Percentiles rank a stretch among this genome's conserved stretches.
phyloP scores from a whole-genome alignment of 176 grass and related monocot genomes.

The Thinopyrum elongatum region DNA sequence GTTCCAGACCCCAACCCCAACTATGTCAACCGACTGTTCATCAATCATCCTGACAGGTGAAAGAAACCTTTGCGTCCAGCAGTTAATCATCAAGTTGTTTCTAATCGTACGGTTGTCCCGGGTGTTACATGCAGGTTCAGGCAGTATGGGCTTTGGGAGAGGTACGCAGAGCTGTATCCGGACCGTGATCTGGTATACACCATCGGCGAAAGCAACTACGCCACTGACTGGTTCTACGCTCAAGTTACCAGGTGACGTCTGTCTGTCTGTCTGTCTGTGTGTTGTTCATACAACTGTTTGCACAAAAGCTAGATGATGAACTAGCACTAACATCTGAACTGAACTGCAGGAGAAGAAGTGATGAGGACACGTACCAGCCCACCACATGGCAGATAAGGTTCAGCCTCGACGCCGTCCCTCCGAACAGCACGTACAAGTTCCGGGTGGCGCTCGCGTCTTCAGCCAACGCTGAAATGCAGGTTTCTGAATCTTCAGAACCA shows the following conservation, averaged over 20 bases:
- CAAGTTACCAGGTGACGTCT: conserved; percentile 77
- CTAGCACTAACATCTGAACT: not conserved
- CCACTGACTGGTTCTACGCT: conserved; percentile 85
- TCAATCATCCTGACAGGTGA: conserved; percentile 79
- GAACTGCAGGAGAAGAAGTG: conserved; percentile 54
- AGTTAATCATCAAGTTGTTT: not conserved
- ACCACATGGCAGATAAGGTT: conserved; percentile 96
- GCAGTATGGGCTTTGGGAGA: conserved; percentile 96
- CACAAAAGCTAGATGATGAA: too few species aligned
- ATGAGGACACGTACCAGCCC: conserved; percentile 53
- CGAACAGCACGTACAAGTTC: conserved; percentile 64
- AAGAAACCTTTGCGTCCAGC: not conserved
- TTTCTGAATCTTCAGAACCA: conserved; percentile 20
- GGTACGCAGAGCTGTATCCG: conserved; percentile 73
- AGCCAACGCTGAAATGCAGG: conserved; percentile 63
- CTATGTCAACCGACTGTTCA: conserved; percentile 64
- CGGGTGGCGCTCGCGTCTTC: conserved; percentile 84
- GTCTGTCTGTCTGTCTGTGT: too few species aligned
- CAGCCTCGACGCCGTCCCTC: conserved; percentile 45
- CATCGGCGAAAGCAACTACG: conserved; percentile 65
- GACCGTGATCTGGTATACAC: conserved; percentile 65
- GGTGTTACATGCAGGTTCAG: conserved; percentile 48
- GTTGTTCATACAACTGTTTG: not conserved
- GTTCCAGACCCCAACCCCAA: conserved; percentile 81
- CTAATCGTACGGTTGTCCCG: not conserved